A percentile compares a stretch with the other conserved stretches of the same genome.
Evolutionary conservation across 768 basidiomycete genomes (phyloP).

Genomic region (Suillus weaverae): DNA sequence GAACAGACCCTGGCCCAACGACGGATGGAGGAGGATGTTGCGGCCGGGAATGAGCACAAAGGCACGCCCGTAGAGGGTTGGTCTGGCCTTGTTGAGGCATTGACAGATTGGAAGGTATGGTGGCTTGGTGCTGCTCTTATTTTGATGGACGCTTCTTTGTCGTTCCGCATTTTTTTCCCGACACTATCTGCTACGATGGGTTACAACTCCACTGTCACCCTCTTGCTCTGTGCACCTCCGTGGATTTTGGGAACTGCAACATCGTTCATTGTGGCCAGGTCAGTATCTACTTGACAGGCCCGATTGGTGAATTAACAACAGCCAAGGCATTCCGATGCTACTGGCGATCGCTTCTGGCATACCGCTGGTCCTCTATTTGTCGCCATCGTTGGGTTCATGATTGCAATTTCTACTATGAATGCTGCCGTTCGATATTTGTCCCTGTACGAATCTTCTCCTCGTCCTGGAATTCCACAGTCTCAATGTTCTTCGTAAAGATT

Average conservation of each 20-base stretch:
- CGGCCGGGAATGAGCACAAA: conserved; percentile 48
- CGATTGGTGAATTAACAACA: conserved; percentile 5
- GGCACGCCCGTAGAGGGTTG: conserved; percentile 34
- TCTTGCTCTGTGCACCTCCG: conserved; percentile 77
- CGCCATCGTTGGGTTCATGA: conserved; percentile 68
- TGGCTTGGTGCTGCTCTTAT: conserved; percentile 66
- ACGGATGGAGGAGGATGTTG: conserved; percentile 64
- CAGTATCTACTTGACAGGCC: neutral
- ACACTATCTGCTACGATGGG: conserved; percentile 74
- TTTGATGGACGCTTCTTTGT: conserved; percentile 55
- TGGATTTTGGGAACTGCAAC: conserved; percentile 61
- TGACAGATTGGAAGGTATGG: conserved; percentile 81
- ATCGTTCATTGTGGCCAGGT: conserved; percentile 58
- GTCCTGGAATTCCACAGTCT: neutral
- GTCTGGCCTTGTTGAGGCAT: conserved; percentile 52
- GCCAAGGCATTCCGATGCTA: conserved; percentile 66
- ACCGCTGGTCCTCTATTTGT: conserved; percentile 51
- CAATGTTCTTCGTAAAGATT: conserved; percentile 44
- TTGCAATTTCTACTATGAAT: conserved; percentile 64
- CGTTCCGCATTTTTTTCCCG: conserved; percentile 80
- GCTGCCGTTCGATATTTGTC: conserved; percentile 61
- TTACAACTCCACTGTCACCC: conserved; percentile 56
- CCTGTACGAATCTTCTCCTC: conserved; percentile 41
- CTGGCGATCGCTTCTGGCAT: conserved; percentile 72
- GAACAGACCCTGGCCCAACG: conserved; percentile 54